These are phyloP conservation scores for Triticum monococcum DNA, from an alignment of 176 grass and related monocot species.

Conservation along the genomic window DNA sequence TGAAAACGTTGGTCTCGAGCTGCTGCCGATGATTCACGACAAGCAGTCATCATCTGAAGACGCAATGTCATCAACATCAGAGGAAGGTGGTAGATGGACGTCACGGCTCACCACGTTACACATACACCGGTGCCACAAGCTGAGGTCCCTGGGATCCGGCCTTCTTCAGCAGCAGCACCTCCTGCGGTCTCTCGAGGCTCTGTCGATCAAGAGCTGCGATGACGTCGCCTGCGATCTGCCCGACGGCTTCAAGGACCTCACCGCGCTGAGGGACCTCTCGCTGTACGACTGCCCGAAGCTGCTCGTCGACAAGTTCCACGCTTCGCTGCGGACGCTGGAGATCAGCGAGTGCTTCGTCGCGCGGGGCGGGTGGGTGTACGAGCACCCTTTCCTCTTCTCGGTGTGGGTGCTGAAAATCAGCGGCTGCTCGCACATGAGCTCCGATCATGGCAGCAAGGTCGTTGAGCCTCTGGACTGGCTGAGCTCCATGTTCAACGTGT, in stretches of 20 bases:
- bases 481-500: slow-evolving; percentile 26
- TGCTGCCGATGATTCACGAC: slow-evolving; percentile 29
- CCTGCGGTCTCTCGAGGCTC: slow-evolving; percentile 24
- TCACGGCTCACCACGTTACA: slow-evolving; percentile 34
- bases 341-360: slow-evolving; percentile 50
- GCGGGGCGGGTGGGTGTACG: slow-evolving; percentile 29
- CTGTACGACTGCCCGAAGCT: slow-evolving; percentile 43
- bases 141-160: slow-evolving; percentile 31
- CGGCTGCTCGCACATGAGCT: slow-evolving; percentile 27
- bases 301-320: slow-evolving; percentile 33
- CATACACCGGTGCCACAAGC: slow-evolving; percentile 19
- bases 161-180: slow-evolving; percentile 48
- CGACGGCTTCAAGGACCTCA: slow-evolving; percentile 39
- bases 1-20: slow-evolving; percentile 31
- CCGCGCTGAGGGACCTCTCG: slow-evolving; percentile 29
- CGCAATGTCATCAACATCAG: not conserved
- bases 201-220: slow-evolving; percentile 34
- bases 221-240: slow-evolving; percentile 15
- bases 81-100: slow-evolving; percentile 29
- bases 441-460: not conserved
- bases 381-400: slow-evolving; percentile 37
- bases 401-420: slow-evolving; percentile 39
- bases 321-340: slow-evolving; percentile 32
- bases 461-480: slow-evolving; percentile 29
- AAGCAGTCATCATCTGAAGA: slow-evolving; percentile 12